Evolutionary conservation across 208 protist genomes (phyloP).

Genomic region (Herpetomonas tarakana): DNA sequence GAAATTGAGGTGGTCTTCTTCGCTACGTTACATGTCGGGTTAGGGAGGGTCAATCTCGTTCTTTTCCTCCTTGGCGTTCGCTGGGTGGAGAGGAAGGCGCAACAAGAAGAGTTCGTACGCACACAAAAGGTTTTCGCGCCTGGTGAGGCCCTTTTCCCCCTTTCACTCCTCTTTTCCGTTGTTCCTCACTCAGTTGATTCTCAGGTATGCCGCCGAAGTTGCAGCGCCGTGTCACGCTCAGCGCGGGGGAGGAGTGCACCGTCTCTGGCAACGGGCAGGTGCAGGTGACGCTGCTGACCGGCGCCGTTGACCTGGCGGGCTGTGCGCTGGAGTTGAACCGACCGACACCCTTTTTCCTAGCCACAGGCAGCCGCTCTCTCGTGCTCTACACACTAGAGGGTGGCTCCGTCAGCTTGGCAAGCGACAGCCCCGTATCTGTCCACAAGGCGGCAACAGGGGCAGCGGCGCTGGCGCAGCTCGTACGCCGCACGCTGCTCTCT

Average conservation of each 20-base stretch:
- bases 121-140: too few species aligned
- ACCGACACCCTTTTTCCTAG: conserved; percentile 45
- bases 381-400: conserved; percentile 75
- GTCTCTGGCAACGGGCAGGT: conserved; percentile 45
- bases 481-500: conserved; percentile 37
- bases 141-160: too few species aligned
- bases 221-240: conserved; percentile 48
- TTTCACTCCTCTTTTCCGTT: too few species aligned
- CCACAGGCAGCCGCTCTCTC: conserved; percentile 28
- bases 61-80: too few species aligned
- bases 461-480: conserved; percentile 56
- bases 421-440: conserved; percentile 38
- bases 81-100: too few species aligned
- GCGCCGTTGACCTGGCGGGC: conserved; percentile 73
- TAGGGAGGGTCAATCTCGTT: too few species aligned
- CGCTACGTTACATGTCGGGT: too few species aligned
- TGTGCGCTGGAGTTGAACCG: conserved; percentile 53
- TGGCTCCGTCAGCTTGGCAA: conserved; percentile 35
- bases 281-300: conserved; percentile 44
- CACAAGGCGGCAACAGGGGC: conserved; percentile 26
- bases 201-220: conserved; percentile 50
- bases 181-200: too few species aligned
- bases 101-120: too few species aligned
- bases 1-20: too few species aligned
- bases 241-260: conserved; percentile 76